Evolutionary conservation across 1,284 basidiomycete species (phyloP).

Genomic region (Ustilago xerochloae): DNA sequence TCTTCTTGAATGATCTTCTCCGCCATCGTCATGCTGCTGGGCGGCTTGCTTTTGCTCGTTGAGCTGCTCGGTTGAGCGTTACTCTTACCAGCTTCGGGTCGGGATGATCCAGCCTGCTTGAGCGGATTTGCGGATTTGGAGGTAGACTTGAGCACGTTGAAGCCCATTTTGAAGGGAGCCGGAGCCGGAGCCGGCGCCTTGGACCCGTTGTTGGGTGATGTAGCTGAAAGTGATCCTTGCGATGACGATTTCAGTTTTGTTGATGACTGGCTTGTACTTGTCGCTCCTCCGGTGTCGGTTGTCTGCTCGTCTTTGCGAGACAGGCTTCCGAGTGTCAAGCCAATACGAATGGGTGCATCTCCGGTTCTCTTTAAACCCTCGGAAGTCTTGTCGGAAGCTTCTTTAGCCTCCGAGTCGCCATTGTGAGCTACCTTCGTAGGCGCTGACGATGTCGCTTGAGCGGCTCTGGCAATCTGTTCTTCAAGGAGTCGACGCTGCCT

Average conservation of each 20-base stretch:
- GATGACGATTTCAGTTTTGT: not conserved
- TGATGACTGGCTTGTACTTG: not conserved
- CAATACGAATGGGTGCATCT: constrained; percentile 50
- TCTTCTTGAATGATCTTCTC: constrained; percentile 66
- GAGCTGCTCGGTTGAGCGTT: constrained; percentile 4
- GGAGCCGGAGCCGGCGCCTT: not conserved
- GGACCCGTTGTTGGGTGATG: not conserved
- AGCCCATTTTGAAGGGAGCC: constrained; percentile 37
- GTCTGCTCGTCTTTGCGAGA: constrained; percentile 1
- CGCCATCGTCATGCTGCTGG: constrained; percentile 54
- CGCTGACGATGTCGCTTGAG: constrained; percentile 58
- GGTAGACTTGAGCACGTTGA: constrained; percentile 48
- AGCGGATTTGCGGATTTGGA: constrained; percentile 41
- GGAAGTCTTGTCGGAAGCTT: constrained; percentile 7
- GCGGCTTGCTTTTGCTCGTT: constrained; percentile 26
- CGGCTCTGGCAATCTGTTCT: constrained; percentile 92
- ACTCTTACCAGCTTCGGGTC: not conserved
- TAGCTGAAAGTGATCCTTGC: not conserved
- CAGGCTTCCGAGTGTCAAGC: constrained; percentile 23
- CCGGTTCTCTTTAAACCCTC: constrained; percentile 42
- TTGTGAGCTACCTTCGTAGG: not conserved
- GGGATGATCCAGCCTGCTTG: constrained; percentile 4
- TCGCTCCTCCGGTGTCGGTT: not conserved
- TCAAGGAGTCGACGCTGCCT: constrained; percentile 87
- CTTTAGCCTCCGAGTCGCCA: not conserved